A percentile compares a stretch with the other conserved stretches of the same genome.
These are phyloP conservation scores for Umbelopsis sp. DNA, from an alignment of 192 early-diverging fungal species.

Conservation along the genomic window DNA sequence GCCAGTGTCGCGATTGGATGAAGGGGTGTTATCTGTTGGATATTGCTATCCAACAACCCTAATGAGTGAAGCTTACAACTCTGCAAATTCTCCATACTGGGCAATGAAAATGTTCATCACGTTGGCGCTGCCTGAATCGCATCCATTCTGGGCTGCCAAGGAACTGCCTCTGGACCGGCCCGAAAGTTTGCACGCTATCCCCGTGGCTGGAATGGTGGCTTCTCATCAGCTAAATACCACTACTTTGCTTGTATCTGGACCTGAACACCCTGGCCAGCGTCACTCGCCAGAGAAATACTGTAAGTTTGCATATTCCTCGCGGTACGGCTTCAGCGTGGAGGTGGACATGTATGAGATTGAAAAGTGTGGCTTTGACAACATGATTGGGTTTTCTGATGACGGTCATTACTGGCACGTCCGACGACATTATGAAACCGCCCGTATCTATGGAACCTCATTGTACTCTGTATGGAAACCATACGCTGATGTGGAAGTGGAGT, in stretches of 20 bases:
- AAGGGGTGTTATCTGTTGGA: conserved; percentile 7
- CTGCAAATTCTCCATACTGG: conserved; percentile 6
- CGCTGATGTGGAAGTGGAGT: conserved; percentile 5
- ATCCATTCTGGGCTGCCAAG: conserved; percentile 15
- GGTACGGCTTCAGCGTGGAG: conserved; percentile 16
- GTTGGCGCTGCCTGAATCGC: neutral
- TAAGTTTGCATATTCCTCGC: conserved; percentile 16
- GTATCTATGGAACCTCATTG: neutral
- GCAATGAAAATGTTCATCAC: conserved; percentile 15
- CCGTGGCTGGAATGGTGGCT: conserved; percentile 9
- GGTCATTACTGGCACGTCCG: conserved; percentile 6
- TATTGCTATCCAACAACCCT: conserved; percentile 3
- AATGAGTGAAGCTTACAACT: conserved; percentile 11
- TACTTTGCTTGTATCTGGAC: neutral
- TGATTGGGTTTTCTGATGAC: conserved; percentile 14
- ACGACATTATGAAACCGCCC: neutral
- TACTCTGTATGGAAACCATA: conserved; percentile 8
- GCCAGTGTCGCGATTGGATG: conserved; percentile 14
- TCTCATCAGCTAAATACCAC: conserved; percentile 12
- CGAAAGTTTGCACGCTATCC: neutral
- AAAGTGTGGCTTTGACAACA: conserved; percentile 12
- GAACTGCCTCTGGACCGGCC: conserved; percentile 14
- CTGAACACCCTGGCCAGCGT: neutral
- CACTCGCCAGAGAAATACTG: conserved; percentile 10
- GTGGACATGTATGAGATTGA: neutral